Percentiles rank a stretch among this genome's conserved stretches.
phyloP scores from a whole-genome alignment of 2,329 filamentous ascomycete genomes.

The Scortechinia acanthostroma region DNA sequence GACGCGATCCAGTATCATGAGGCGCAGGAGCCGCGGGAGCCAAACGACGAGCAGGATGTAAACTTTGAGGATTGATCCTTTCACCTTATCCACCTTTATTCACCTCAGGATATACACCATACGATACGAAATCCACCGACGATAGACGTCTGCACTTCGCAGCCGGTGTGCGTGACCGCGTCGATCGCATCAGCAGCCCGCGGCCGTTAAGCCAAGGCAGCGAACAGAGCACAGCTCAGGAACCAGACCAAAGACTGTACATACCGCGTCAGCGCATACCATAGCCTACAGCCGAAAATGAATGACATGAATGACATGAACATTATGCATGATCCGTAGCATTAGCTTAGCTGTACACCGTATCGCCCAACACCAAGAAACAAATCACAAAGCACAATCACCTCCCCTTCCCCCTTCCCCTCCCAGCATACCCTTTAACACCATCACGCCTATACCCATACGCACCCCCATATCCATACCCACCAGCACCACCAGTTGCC shows the following conservation, averaged over 20 bases:
- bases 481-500: slow-evolving; percentile 48
- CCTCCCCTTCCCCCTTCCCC: too few relatives aligned
- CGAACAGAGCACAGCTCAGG: too few relatives aligned
- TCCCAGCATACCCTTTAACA: not conserved
- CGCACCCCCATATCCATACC: slow-evolving; percentile 41
- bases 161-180: slow-evolving; percentile 61
- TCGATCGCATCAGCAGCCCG: slow-evolving; percentile 55
- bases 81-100: slow-evolving; percentile 8
- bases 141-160: slow-evolving; percentile 40
- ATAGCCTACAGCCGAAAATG: too few relatives aligned
- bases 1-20: slow-evolving; percentile 91
- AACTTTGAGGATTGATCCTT: slow-evolving; percentile 22
- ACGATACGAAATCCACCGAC: slow-evolving; percentile 24
- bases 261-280: too few relatives aligned
- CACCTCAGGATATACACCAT: slow-evolving; percentile 8
- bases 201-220: too few relatives aligned
- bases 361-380: too few relatives aligned
- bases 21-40: slow-evolving; percentile 83
- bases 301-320: too few relatives aligned
- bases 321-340: too few relatives aligned
- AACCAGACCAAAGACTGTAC: too few relatives aligned
- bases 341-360: too few relatives aligned
- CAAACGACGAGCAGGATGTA: slow-evolving; percentile 49
- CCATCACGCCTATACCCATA: too few relatives aligned
- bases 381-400: not conserved